These are phyloP conservation scores for Metschnikowia colocasiae DNA, from an alignment of 805 yeast genomes.

Conservation along the genomic window DNA sequence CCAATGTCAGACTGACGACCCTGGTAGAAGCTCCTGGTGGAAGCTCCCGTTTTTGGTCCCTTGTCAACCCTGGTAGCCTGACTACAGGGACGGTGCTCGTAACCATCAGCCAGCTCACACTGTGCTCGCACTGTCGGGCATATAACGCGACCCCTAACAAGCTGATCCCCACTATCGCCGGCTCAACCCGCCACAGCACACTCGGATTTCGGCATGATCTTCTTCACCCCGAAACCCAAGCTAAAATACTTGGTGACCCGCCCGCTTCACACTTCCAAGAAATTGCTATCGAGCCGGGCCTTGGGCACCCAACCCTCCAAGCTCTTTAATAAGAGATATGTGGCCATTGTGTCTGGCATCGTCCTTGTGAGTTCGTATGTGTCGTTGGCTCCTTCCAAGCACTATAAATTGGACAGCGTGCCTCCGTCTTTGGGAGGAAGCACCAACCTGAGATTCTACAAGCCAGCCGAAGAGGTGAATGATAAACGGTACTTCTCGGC, in stretches of 20 bases:
- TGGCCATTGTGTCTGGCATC: constrained; percentile 40
- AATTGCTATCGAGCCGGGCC: constrained; percentile 8
- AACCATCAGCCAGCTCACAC: neutral
- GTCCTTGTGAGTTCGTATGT: constrained; percentile 43
- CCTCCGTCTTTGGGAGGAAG: constrained; percentile 22
- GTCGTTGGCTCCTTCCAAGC: constrained; percentile 36
- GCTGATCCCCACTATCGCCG: neutral
- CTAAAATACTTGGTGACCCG: constrained; percentile 17
- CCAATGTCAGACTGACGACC: no score
- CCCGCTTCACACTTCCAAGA: constrained; percentile 14
- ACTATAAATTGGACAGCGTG: constrained; percentile 39
- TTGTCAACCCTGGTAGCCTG: no score
- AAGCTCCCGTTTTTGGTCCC: no score
- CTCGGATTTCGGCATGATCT: constrained; percentile 8
- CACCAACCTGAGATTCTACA: constrained; percentile 9
- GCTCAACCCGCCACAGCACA: neutral
- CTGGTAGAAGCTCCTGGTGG: no score
- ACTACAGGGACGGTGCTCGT: neutral
- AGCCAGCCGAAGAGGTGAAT: constrained; percentile 5
- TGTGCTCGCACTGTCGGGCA: constrained; percentile 3
- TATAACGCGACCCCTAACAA: neutral
- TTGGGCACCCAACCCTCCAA: constrained; percentile 7
- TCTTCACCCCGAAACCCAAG: constrained; percentile 15
- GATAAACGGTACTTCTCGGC: constrained; percentile 29
- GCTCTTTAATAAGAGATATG: constrained; percentile 28